A percentile compares a stretch with the other conserved stretches of the same genome.
Evolutionary conservation across 345 rosid species (phyloP).

Genomic region (Corchorus olitorius): DNA sequence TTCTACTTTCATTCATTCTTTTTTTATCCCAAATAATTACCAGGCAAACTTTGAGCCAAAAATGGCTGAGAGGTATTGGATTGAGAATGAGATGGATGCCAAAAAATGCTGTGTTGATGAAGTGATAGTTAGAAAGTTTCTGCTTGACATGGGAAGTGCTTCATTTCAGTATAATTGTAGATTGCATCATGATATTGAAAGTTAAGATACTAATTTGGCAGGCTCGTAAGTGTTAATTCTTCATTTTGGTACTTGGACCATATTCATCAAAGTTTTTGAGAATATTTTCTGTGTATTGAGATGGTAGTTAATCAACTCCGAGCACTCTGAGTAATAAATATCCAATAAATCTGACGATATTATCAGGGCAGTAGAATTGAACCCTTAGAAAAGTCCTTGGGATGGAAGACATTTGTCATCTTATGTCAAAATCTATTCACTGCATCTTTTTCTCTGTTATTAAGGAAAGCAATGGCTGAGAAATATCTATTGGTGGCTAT

Average conservation of each 20-base stretch:
- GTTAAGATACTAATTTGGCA: neutral
- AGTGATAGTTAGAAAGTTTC: neutral
- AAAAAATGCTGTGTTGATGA: neutral
- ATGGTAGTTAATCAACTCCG: neutral
- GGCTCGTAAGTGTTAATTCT: neutral
- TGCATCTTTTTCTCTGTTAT: neutral
- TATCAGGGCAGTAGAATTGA: neutral
- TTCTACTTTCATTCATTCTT: neutral
- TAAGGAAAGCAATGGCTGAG: neutral
- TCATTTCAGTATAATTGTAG: neutral
- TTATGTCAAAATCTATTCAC: neutral
- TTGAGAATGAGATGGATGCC: neutral
- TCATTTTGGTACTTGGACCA: neutral
- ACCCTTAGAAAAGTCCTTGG: neutral
- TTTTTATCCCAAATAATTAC: too few relatives aligned
- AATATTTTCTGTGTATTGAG: neutral
- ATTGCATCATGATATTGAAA: constrained; percentile 4
- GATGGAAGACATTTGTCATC: neutral
- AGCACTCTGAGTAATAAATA: neutral
- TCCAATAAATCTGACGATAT: neutral
- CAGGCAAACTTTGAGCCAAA: neutral
- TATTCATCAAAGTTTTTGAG: neutral
- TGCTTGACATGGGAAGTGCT: neutral
- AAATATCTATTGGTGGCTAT: neutral
- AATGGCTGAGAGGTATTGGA: neutral